These are phyloP conservation scores for Zoysia matrella DNA, from an alignment of 202 grass and related monocot species.

Conservation along the genomic window DNA sequence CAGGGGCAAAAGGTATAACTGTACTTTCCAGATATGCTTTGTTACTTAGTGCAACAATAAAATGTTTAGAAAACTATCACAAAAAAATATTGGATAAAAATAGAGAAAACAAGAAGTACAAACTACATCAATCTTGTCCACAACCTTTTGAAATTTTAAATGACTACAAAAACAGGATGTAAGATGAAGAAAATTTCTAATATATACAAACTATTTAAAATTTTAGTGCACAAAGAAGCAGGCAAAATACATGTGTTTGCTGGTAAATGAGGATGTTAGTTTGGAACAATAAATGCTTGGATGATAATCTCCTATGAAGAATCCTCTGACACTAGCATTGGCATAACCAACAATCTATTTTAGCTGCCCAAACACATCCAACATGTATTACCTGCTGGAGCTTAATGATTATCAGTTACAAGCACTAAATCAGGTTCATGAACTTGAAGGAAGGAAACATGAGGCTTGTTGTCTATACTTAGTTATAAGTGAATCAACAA, in stretches of 20 bases:
- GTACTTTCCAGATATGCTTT: neutral
- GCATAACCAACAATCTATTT: constrained; percentile 7
- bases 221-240: neutral
- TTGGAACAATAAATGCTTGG: constrained; percentile 6
- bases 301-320: neutral
- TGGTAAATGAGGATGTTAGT: neutral
- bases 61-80: neutral
- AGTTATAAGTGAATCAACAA: constrained; percentile 16
- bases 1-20: neutral
- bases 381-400: neutral
- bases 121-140: constrained; percentile 27
- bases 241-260: neutral
- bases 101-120: neutral
- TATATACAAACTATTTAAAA: neutral
- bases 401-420: neutral
- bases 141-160: neutral
- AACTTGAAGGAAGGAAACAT: neutral
- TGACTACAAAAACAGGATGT: neutral
- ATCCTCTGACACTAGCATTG: neutral
- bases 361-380: neutral
- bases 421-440: neutral
- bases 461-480: neutral
- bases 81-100: constrained; percentile 6
- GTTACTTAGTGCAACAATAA: neutral
- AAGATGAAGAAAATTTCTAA: neutral